A percentile compares a stretch with the other conserved stretches of the same genome.
These are phyloP conservation scores for Cucumis hystrix DNA, from an alignment of 306 rosid genomes.

Conservation along the genomic window DNA sequence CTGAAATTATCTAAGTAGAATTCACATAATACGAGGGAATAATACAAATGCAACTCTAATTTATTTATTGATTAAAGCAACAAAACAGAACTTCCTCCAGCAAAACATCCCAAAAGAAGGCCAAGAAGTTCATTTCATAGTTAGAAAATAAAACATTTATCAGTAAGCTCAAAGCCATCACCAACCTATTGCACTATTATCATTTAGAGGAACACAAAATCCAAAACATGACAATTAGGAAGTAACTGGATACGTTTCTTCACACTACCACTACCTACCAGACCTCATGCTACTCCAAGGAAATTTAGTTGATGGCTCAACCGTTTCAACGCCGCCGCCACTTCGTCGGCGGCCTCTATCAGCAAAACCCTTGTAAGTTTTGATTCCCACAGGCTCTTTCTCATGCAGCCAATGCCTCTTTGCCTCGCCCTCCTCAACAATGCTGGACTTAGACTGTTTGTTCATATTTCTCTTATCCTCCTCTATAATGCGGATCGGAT, in stretches of 20 bases:
- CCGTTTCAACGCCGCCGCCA: not conserved
- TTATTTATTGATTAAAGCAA: not conserved
- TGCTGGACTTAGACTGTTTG: conserved; percentile 35
- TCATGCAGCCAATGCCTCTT: conserved; percentile 70
- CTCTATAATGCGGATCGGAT: conserved; percentile 30
- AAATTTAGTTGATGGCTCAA: conserved; percentile 30
- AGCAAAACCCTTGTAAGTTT: conserved; percentile 6
- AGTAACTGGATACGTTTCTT: not conserved
- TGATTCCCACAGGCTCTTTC: conserved; percentile 5
- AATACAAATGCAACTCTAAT: not conserved
- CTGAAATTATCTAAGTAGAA: not conserved
- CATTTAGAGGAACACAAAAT: not conserved
- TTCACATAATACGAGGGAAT: not conserved
- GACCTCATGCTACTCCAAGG: conserved; percentile 75
- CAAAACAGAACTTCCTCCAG: not conserved
- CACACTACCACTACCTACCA: conserved; percentile 32
- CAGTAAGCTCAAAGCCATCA: not conserved
- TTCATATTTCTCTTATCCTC: conserved; percentile 27
- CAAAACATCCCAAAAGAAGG: not conserved
- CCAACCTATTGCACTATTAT: not conserved
- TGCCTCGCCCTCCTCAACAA: conserved; percentile 35
- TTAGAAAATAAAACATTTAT: not conserved
- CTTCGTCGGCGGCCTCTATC: conserved; percentile 13
- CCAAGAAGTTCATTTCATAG: not conserved
- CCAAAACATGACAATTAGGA: not conserved